phyloP scores from a whole-genome alignment of 768 basidiomycete genomes.

The Termitomyces sp. region DNA sequence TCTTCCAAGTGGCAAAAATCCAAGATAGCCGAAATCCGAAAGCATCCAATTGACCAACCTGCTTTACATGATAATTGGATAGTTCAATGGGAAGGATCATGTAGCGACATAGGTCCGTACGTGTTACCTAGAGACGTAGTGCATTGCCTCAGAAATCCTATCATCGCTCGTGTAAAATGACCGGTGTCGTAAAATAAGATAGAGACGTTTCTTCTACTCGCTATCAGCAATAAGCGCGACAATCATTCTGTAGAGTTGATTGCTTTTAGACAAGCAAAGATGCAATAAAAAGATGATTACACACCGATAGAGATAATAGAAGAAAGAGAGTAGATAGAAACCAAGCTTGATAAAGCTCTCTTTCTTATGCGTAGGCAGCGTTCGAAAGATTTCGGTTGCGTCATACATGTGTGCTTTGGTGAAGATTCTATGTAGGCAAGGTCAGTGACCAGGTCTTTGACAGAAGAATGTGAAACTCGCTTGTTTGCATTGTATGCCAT shows the following conservation, averaged over 20 bases:
- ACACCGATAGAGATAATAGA: slow-evolving; percentile 87
- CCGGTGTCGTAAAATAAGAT: neutral
- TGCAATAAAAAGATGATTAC: slow-evolving; percentile 19
- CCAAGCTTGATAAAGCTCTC: slow-evolving; percentile 94
- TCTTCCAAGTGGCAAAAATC: neutral
- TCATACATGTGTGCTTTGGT: slow-evolving; percentile 98
- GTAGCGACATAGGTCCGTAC: slow-evolving; percentile 1
- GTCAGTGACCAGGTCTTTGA: neutral
- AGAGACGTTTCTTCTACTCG: slow-evolving; percentile 32
- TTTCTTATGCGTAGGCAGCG: slow-evolving; percentile 89
- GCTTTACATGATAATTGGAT: slow-evolving; percentile 8
- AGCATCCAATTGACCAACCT: slow-evolving; percentile 12
- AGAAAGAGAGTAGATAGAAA: slow-evolving; percentile 88
- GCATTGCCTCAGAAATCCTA: slow-evolving; percentile 2
- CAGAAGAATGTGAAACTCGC: slow-evolving; percentile 40
- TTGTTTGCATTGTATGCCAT: slow-evolving; percentile 92
- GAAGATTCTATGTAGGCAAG: slow-evolving; percentile 57
- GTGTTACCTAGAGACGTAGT: slow-evolving; percentile 3
- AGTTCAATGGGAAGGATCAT: neutral
- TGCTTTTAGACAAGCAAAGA: slow-evolving; percentile 1
- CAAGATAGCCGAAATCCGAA: slow-evolving; percentile 4
- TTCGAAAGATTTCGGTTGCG: slow-evolving; percentile 98
- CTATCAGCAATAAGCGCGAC: slow-evolving; percentile 80
- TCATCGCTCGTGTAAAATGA: slow-evolving; percentile 2
- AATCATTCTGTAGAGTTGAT: slow-evolving; percentile 57